Base-by-base conservation (phyloP, 1,284 basidiomycete genomes). In the Puccinia hordei region DNA sequence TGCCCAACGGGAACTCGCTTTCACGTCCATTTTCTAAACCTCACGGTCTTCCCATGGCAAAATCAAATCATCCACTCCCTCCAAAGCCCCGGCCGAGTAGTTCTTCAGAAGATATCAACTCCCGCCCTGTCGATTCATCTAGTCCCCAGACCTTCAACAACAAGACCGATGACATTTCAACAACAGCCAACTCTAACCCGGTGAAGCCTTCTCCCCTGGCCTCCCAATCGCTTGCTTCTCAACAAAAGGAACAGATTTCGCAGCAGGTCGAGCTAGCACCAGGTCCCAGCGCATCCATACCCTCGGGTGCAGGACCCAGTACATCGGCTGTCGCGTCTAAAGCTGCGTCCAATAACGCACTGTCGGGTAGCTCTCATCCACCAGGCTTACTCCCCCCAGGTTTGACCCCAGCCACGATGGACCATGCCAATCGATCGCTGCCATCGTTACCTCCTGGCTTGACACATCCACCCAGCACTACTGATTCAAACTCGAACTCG, bases 391-490 rank as follows among this genome's bases (percentile, higher is more conserved):
- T 57, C 30, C 59, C 59, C 59, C 59, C 59, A 63, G 59, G 59
- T 22, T 33, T 63, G 33, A 63, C 59, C 17, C 33, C 63, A 10
- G 13, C 49, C 17, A 38, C n/a, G 38, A 51, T 57, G 12, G 22
- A 49, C 63, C 35, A 65, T 27, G 55, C 68, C 22, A 73, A 38
- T 55, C 69, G 69, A 57, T 57, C 69, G 46, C n/a, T 38, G 8
- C 49, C 69, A 22, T 66, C 74, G 49, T 69, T 79, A 41, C 77
- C 77, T 41, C 77, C 77, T 63, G 77, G 77, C 68, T 59, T 79
- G 38, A 33, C 53, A 22, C 68, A 41, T 2, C 35, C 66, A 24
- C 33, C 30, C 41, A 30, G 53, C 49, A 6, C 49, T 12, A 41
- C 35, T n/a, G 77, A 57, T 9, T 63, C 68, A 24, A 69, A 24